Conservation (phyloP, 805 yeast species). For the Lipomyces chichibuensis region DNA sequence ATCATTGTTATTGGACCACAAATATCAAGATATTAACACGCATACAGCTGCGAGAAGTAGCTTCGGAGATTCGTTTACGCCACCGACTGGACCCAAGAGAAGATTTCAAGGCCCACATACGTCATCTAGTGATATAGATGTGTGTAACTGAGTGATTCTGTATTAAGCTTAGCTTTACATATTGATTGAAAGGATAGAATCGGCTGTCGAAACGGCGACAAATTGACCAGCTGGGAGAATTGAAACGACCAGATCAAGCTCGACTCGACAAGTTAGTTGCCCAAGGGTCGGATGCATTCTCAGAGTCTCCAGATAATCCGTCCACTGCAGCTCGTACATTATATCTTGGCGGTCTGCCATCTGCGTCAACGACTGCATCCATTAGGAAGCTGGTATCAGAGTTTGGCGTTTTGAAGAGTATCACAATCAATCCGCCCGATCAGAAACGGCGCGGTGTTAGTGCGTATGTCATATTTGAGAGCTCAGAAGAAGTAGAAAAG, state of each 20-base stretch:
- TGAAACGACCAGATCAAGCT: conserved; percentile 19
- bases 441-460: conserved; percentile 19
- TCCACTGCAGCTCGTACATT: conserved; percentile 13
- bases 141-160: not conserved
- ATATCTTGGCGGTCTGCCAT: conserved; percentile 24
- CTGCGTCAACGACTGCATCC: not conserved
- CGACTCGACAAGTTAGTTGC: conserved; percentile 2
- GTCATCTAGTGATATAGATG: not conserved
- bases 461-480: conserved; percentile 20
- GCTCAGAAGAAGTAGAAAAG: conserved; percentile 17
- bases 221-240: conserved; percentile 1
- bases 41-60: not conserved
- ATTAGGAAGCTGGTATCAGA: conserved; percentile 13
- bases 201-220: conserved; percentile 15
- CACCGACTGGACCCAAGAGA: not conserved
- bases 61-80: not conserved
- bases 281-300: not conserved
- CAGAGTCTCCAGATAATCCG: not conserved
- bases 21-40: not conserved
- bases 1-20: not conserved
- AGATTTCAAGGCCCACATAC: not conserved
- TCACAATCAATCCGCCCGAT: conserved; percentile 21
- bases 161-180: not conserved
- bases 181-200: not conserved
- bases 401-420: conserved; percentile 3